Evolutionary conservation across 768 basidiomycete genomes (phyloP), one percentile per base, ranked within the genome.

Genomic region (Tylopilus balloui): DNA sequence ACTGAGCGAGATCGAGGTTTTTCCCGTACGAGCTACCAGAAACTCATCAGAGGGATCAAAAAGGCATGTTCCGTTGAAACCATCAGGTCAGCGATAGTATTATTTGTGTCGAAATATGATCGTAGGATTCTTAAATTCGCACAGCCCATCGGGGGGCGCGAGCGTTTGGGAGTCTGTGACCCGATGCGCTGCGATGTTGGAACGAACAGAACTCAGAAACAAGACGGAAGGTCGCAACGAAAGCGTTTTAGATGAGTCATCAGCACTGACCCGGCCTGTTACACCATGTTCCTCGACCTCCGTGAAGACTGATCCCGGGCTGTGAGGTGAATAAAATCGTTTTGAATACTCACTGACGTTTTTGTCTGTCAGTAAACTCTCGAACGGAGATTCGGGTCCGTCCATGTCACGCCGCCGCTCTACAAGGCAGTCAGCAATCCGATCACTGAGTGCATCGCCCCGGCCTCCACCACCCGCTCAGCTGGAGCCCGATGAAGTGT

Each of bases 401-500:
- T 44, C 47, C 23, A 9, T 20, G n/a, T 39, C 54, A 25, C 35
- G 38, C n/a, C 70, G 70, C 47, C 66, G 72, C 40, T 75, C 75
- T 20, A 50, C 61, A 48, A 66, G 78, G 45, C 68, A 67, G 42
- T 61, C 62, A 19, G 62, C 48, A 39, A 54, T 60, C n/a, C 58
- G 60, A 35, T 46, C 53, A n/a, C 42, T 41, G 32, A 53, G 37
- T 25, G 17, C 40, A 40, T 46, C 55, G 15, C 54, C 58, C 14
- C 54, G 57, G 27, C 76, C 75, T 47, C 69, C 70, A 23, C 52
- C 42, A 10, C 38, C 47, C 53, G 43, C 64, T 39, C 58, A 66
- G 15, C 48, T 54, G 29, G 80, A 85, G 52, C 71, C 73, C 3
- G 85, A 88, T 54, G 84, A 88, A 73, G 69, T 87, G 86, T 85